Conservation (phyloP, 257 asterid species). For the Jacaranda copaia region DNA sequence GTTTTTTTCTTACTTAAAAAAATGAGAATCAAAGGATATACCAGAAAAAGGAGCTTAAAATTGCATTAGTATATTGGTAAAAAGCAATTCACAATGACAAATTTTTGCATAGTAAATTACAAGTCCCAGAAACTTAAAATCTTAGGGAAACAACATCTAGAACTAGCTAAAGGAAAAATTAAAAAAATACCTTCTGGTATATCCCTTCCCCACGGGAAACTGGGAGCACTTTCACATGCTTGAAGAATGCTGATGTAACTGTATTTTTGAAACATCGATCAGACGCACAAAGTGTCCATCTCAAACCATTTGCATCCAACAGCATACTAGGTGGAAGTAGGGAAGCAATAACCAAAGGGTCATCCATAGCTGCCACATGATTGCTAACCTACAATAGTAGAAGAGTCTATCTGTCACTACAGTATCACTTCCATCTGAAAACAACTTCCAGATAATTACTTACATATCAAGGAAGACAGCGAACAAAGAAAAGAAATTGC, state of each 20-base stretch:
- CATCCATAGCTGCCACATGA: conserved; percentile 94
- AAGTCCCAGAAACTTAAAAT: neutral
- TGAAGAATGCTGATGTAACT: conserved; percentile 84
- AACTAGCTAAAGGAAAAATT: conserved; percentile 20
- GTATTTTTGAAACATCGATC: conserved; percentile 90
- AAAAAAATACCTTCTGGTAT: conserved; percentile 74
- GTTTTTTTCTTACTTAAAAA: neutral
- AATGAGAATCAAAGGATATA: neutral
- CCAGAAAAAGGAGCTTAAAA: neutral
- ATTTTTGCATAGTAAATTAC: too few relatives aligned
- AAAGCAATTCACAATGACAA: too few relatives aligned
- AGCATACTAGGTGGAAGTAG: conserved; percentile 77
- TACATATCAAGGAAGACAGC: neutral
- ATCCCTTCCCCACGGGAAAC: conserved; percentile 92
- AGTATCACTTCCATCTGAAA: conserved; percentile 9
- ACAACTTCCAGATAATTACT: neutral
- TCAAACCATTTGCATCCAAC: conserved; percentile 70
- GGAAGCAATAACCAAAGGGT: conserved; percentile 84
- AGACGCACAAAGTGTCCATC: conserved; percentile 97
- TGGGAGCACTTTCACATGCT: conserved; percentile 83
- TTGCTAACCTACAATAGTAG: conserved; percentile 73
- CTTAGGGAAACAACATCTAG: neutral
- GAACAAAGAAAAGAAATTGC: neutral
- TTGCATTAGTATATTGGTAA: conserved; percentile 4
- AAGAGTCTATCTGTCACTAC: conserved; percentile 14